phyloP scores from a whole-genome alignment of 2,329 filamentous ascomycete genomes.

The Aspergillus fijiensis region DNA sequence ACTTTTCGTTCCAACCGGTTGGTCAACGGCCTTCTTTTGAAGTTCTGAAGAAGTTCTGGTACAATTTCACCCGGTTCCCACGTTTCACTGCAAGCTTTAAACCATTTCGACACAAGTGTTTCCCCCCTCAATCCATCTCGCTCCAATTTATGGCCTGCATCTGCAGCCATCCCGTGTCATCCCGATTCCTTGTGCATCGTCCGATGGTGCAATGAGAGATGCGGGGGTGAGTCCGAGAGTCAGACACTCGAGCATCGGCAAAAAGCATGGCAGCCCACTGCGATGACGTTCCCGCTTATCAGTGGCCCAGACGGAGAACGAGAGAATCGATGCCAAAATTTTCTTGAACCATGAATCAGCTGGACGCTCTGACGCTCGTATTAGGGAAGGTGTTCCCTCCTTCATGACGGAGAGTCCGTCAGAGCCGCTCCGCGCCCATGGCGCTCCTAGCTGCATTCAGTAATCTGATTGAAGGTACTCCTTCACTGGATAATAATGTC shows the following conservation, averaged over 20 bases:
- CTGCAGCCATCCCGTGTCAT: not conserved
- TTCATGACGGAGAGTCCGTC: not conserved
- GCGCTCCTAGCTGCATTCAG: not conserved
- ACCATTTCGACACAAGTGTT: too few species aligned
- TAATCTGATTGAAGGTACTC: not conserved
- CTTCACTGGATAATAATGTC: not conserved
- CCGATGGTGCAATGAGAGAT: not conserved
- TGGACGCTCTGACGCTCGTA: not conserved
- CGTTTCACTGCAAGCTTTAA: not conserved
- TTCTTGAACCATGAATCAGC: not conserved
- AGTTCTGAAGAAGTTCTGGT: not conserved
- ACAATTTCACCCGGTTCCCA: not conserved
- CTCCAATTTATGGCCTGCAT: not conserved
- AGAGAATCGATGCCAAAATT: not conserved
- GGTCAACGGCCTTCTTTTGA: not conserved
- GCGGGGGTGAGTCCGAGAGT: not conserved
- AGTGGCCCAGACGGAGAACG: not conserved
- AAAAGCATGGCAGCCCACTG: not conserved
- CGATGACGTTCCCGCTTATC: constrained; percentile 1
- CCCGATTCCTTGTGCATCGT: too few species aligned
- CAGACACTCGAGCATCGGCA: not conserved
- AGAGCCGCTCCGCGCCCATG: not conserved
- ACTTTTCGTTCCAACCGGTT: not conserved
- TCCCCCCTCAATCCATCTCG: too few species aligned
- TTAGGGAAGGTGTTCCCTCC: not conserved